Conservation (phyloP, 2,329 filamentous ascomycete genomes). For the Pyricularia grisea region DNA sequence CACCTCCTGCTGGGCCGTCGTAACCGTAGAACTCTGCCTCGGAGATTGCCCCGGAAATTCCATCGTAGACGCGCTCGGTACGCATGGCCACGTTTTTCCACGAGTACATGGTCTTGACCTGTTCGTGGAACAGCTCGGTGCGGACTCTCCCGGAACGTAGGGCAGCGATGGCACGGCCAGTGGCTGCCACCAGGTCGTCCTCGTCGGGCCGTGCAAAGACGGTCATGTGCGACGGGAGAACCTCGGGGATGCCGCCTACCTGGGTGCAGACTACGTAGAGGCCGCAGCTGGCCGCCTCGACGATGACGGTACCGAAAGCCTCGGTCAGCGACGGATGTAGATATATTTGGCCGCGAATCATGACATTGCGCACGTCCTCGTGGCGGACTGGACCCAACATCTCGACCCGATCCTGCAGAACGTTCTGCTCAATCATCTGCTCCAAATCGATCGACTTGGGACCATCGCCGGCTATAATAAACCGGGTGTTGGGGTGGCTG, state of each 20-base stretch:
- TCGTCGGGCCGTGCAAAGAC: constrained; percentile 95
- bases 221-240: constrained; percentile 93
- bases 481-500: constrained; percentile 83
- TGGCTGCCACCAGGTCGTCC: constrained; percentile 85
- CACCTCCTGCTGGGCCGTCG: constrained; percentile 28
- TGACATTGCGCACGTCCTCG: constrained; percentile 93
- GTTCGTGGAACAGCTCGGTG: constrained; percentile 90
- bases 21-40: constrained; percentile 86
- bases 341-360: constrained; percentile 95
- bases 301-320: constrained; percentile 95
- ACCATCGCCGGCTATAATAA: constrained; percentile 91
- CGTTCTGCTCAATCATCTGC: constrained; percentile 94
- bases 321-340: constrained; percentile 92
- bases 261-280: constrained; percentile 95
- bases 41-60: constrained; percentile 76
- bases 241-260: constrained; percentile 93
- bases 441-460: constrained; percentile 97
- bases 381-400: constrained; percentile 88
- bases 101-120: constrained; percentile 97
- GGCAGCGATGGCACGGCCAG: constrained; percentile 78
- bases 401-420: constrained; percentile 86
- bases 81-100: constrained; percentile 93
- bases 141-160: constrained; percentile 79
- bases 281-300: constrained; percentile 92
- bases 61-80: constrained; percentile 91